Evolutionary conservation across 2,329 filamentous ascomycete species (phyloP), one percentile per base, ranked within the genome.

Genomic region (Endothia cerciana): DNA sequence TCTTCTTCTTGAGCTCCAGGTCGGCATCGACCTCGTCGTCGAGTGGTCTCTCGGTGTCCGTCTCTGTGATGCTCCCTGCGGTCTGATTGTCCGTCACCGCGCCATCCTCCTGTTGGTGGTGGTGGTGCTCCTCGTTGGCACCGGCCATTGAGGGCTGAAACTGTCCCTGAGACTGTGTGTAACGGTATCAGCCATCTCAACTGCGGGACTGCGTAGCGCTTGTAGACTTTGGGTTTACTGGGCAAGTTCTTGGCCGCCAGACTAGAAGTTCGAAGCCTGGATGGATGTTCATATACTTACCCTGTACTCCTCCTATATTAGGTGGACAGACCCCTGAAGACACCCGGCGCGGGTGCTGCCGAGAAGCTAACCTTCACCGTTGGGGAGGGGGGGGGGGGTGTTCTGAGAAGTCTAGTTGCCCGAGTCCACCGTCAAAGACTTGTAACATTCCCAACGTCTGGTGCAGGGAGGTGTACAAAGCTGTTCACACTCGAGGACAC

Each of bases 1-100:
- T 70, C 10, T 70, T 65, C 38, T 66, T 66, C 30, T 69, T 56
- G 4, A 67, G 63, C 30, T 70, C 66, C 0, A 64, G 59, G 11
- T 60, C 66, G 19, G 59, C 33, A 41, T 51, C 19, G 30, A 7
- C 53, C 1, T 25, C 49, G 1, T 62, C 60, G 60, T 56, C 36
- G 10, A 30, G 51, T 10, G 53, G 51, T 38, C 60, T 63, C 33
- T 65, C 63, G 36, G 22, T 60, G 10, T 60, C 56, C 13, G 60
- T 60, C 5, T 64, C 51, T 30, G 63, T 62, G 25, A 40, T 60
- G 56, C 49, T 60, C 10, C 55, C 58, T 17, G 28, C n/a, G 17
- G 15, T 53, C 13, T 65, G 60, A 40, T 65, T 15, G 41, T 68
- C 63, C 11, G 60, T 41, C 60, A 67, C 43, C 2, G 45, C 45